Percentiles rank a stretch among this genome's conserved stretches.
These are phyloP conservation scores for Amaranthus palmeri DNA, from an alignment of 148 eudicot genomes.

Conservation along the genomic window DNA sequence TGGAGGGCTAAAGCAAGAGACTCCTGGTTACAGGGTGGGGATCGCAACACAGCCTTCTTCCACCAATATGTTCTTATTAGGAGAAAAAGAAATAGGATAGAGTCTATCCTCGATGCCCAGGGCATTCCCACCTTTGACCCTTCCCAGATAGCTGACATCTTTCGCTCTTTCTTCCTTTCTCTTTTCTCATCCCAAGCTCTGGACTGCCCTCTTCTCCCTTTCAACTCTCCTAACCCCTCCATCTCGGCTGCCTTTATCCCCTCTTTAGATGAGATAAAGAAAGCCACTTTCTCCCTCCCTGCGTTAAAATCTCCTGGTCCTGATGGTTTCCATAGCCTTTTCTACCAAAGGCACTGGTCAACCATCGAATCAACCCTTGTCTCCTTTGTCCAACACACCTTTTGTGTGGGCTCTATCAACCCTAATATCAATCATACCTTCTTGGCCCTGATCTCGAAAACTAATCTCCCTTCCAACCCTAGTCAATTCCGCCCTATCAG, in stretches of 20 bases:
- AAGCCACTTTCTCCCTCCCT: background rate
- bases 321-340: background rate
- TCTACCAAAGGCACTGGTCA: background rate
- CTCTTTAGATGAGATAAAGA: background rate
- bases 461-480: background rate
- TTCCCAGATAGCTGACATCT: background rate
- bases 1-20: background rate
- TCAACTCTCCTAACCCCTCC: too few relatives aligned
- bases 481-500: background rate
- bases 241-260: too few relatives aligned
- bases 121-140: background rate
- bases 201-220: too few relatives aligned
- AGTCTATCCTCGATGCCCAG: background rate
- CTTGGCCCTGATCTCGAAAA: background rate
- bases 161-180: background rate
- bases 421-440: background rate
- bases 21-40: background rate
- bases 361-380: background rate
- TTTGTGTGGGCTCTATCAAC: background rate
- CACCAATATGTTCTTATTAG: background rate
- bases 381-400: background rate
- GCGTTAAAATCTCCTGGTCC: background rate
- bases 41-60: constrained; percentile 6
- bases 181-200: too few relatives aligned
- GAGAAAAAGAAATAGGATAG: background rate